phyloP scores from a whole-genome alignment of 176 grass and related monocot species.

The Cenchrus purpureus region DNA sequence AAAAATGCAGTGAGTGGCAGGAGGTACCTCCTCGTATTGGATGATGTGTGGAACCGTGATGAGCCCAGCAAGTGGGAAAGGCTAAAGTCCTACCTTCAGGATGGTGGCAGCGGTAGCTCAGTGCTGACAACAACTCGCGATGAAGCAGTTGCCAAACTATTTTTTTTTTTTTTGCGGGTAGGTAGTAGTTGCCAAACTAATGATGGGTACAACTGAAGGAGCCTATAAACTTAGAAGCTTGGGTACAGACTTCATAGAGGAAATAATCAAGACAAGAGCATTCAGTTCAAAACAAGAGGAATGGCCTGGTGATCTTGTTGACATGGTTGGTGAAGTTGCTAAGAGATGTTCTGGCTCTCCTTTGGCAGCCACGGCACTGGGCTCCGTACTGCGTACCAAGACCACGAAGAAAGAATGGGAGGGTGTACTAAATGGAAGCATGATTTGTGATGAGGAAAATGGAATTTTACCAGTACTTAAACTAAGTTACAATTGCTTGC shows the following conservation, averaged over 20 bases:
- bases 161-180: too few relatives aligned
- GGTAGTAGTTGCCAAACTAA: background rate
- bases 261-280: background rate
- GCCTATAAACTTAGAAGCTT: background rate
- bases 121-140: slow-evolving; percentile 4
- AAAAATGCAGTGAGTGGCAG: background rate
- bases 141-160: too few relatives aligned
- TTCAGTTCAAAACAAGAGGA: background rate
- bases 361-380: background rate
- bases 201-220: background rate
- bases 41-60: background rate
- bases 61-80: background rate
- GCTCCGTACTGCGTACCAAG: background rate
- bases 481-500: background rate
- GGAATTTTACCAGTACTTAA: background rate
- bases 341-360: background rate
- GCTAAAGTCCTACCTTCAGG: background rate
- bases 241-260: background rate
- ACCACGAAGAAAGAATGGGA: background rate
- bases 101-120: background rate
- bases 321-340: background rate
- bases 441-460: background rate
- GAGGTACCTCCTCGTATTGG: background rate
- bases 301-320: background rate
- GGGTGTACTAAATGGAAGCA: background rate